phyloP scores from a whole-genome alignment of 306 rosid species.

The Ziziphus jujuba region DNA sequence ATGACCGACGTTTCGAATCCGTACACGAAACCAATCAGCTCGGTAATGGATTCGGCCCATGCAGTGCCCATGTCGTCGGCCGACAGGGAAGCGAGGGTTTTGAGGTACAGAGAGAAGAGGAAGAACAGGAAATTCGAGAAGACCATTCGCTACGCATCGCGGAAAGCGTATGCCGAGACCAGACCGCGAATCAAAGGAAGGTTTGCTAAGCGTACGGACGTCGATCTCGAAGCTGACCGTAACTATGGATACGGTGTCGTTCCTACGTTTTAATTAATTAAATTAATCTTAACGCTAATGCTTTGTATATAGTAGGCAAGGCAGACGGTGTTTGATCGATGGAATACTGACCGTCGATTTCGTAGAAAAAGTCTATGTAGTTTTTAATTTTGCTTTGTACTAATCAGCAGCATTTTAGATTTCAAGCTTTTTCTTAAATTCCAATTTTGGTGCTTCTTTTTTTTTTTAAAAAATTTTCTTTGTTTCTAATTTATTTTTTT shows the following conservation, averaged over 20 bases:
- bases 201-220: slow-evolving; percentile 79
- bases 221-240: slow-evolving; percentile 48
- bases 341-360: slow-evolving; percentile 37
- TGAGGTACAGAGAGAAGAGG: slow-evolving; percentile 97
- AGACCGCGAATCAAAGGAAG: slow-evolving; percentile 96
- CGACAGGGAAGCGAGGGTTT: slow-evolving; percentile 84
- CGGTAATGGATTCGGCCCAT: slow-evolving; percentile 23
- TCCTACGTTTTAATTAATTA: slow-evolving; percentile 43
- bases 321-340: slow-evolving; percentile 26
- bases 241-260: slow-evolving; percentile 80
- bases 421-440: not conserved
- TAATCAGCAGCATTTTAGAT: not conserved
- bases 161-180: slow-evolving; percentile 94
- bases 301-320: slow-evolving; percentile 1
- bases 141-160: slow-evolving; percentile 91
- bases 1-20: slow-evolving; percentile 55
- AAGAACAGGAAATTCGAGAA: slow-evolving; percentile 96
- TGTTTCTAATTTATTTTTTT: no score
- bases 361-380: slow-evolving; percentile 9
- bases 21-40: slow-evolving; percentile 29
- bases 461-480: not conserved
- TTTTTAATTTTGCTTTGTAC: slow-evolving; percentile 14
- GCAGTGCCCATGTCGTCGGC: slow-evolving; percentile 64
- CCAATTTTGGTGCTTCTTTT: not conserved
- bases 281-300: not conserved